These are phyloP conservation scores for Lachancea sp. DNA, from an alignment of 805 yeast genomes.

Conservation along the genomic window DNA sequence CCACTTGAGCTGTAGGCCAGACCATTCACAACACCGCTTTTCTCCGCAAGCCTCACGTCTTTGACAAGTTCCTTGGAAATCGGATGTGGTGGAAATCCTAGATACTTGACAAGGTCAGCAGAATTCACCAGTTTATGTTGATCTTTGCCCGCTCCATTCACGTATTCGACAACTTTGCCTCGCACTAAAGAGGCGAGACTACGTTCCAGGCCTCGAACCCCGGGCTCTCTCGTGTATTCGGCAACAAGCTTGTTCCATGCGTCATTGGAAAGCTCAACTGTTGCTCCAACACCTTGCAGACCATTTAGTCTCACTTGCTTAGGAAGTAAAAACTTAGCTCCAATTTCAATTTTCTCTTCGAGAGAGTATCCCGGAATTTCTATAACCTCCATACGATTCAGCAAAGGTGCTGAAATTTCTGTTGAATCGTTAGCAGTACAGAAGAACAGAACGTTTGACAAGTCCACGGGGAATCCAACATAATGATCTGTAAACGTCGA, in stretches of 20 bases:
- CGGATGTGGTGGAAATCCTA: conserved; percentile 57
- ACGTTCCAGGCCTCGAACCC: conserved; percentile 76
- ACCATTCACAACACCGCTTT: conserved; percentile 77
- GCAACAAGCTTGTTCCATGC: conserved; percentile 58
- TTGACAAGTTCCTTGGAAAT: conserved; percentile 39
- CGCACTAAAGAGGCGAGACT: conserved; percentile 71
- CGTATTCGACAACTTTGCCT: conserved; percentile 68
- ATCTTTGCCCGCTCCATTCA: conserved; percentile 16
- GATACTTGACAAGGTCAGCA: conserved; percentile 56
- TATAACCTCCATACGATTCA: conserved; percentile 80
- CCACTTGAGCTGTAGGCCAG: conserved; percentile 84
- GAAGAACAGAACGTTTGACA: conserved; percentile 72
- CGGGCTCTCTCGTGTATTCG: conserved; percentile 77
- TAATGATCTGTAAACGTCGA: conserved; percentile 71
- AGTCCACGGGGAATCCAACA: conserved; percentile 77
- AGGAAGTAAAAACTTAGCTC: conserved; percentile 61
- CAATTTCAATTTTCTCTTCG: conserved; percentile 69
- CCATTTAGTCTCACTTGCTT: conserved; percentile 70
- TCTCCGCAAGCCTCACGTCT: conserved; percentile 42
- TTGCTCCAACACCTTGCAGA: conserved; percentile 30
- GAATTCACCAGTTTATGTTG: conserved; percentile 38
- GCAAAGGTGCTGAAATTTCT: conserved; percentile 65
- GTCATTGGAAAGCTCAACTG: conserved; percentile 43
- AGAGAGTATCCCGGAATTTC: conserved; percentile 74
- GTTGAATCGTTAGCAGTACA: conserved; percentile 81